Percentiles rank a stretch among this genome's conserved stretches.
These are phyloP conservation scores for Hordeum pubiflorum DNA, from an alignment of 202 grass and related monocot species.

Conservation along the genomic window DNA sequence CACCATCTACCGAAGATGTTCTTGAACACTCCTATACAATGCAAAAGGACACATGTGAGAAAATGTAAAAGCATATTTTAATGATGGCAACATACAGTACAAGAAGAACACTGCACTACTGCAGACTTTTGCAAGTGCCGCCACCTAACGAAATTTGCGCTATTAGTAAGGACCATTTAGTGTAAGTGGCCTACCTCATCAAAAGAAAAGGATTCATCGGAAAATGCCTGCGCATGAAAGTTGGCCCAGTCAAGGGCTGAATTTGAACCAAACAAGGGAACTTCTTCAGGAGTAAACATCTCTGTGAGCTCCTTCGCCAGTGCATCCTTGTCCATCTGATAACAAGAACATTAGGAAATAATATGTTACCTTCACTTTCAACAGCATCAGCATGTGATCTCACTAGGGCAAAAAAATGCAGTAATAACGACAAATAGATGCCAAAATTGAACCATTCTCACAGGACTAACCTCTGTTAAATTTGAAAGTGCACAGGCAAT, in stretches of 20 bases:
- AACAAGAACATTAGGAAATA: slow-evolving; percentile 21
- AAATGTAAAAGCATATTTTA: neutral
- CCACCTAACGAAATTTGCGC: neutral
- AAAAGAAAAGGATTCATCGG: slow-evolving; percentile 93
- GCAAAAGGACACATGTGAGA: slow-evolving; percentile 18
- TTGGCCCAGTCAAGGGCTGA: slow-evolving; percentile 71
- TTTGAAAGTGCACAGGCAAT: slow-evolving; percentile 47
- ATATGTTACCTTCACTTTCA: slow-evolving; percentile 7
- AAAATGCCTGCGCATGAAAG: slow-evolving; percentile 45
- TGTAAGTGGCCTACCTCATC: slow-evolving; percentile 56
- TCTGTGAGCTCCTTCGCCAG: slow-evolving; percentile 51
- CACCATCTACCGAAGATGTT: slow-evolving; percentile 78
- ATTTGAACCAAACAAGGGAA: slow-evolving; percentile 75
- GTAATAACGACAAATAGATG: slow-evolving; percentile 17
- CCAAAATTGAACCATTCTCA: neutral
- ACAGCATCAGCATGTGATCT: slow-evolving; percentile 12
- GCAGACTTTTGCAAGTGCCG: neutral
- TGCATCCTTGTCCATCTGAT: slow-evolving; percentile 57
- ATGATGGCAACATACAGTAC: slow-evolving; percentile 5
- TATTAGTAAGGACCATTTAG: neutral
- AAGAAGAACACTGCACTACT: slow-evolving; percentile 1
- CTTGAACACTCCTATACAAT: slow-evolving; percentile 85
- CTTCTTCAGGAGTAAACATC: slow-evolving; percentile 76
- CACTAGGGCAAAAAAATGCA: slow-evolving; percentile 5
- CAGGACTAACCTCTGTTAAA: slow-evolving; percentile 52